phyloP scores from a whole-genome alignment of 1,284 basidiomycete genomes.

The Rhodotorula sp. region DNA sequence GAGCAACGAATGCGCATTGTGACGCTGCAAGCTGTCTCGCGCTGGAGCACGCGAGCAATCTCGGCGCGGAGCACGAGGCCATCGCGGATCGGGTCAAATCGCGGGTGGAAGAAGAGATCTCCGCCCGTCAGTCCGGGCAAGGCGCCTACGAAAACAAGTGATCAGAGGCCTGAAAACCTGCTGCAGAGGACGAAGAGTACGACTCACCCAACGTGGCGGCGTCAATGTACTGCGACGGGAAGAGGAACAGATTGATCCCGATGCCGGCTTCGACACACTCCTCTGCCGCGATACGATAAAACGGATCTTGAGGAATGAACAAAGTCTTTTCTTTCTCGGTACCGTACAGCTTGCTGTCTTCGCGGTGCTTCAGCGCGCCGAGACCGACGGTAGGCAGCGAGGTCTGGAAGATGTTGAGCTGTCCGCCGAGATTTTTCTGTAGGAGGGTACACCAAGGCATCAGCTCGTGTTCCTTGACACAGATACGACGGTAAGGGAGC shows the following conservation, averaged over 20 bases:
- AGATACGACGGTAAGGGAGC: constrained; percentile 4
- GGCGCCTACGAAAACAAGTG: constrained; percentile 37
- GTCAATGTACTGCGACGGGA: constrained; percentile 79
- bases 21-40: constrained; percentile 78
- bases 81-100: constrained; percentile 74
- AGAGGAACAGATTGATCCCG: constrained; percentile 85
- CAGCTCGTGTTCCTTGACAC: constrained; percentile 11
- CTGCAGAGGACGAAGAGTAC: too few relatives aligned
- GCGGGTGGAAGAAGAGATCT: constrained; percentile 87
- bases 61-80: constrained; percentile 67
- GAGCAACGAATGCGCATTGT: constrained; percentile 81
- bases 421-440: constrained; percentile 77
- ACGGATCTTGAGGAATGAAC: constrained; percentile 69
- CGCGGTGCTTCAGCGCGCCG: constrained; percentile 61
- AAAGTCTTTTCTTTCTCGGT: constrained; percentile 84
- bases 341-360: constrained; percentile 74
- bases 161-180: neutral
- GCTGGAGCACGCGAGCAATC: constrained; percentile 65
- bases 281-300: constrained; percentile 79
- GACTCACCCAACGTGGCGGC: constrained; percentile 74
- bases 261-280: constrained; percentile 86
- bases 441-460: neutral
- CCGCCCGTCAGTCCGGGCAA: constrained; percentile 81
- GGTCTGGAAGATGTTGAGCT: constrained; percentile 77
- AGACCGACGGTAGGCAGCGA: constrained; percentile 74